Evolutionary conservation across 768 basidiomycete species (phyloP).

Genomic region (Psilocybe azurescens): DNA sequence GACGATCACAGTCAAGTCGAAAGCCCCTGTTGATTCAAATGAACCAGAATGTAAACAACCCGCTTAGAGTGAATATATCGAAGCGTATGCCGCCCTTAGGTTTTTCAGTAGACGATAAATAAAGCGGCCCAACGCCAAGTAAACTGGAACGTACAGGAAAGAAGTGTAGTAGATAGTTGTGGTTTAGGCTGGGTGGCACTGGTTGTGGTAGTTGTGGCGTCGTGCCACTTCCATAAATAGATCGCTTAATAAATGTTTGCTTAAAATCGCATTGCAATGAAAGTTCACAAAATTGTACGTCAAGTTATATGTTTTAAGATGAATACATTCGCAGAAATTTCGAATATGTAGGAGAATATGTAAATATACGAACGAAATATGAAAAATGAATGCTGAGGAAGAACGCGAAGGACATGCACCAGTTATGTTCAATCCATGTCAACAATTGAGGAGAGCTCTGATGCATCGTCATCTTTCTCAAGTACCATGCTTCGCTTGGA

Average conservation of each 20-base stretch:
- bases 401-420: no score
- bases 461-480: no score
- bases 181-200: neutral
- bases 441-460: no score
- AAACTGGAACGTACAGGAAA: neutral
- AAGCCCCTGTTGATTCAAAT: neutral
- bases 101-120: neutral
- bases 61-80: neutral
- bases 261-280: neutral
- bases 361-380: no score
- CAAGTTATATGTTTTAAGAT: no score
- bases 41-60: neutral
- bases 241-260: constrained; percentile 7
- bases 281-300: no score
- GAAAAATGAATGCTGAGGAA: no score
- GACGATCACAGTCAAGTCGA: neutral
- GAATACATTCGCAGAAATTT: no score
- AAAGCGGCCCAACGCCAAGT: neutral
- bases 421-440: no score
- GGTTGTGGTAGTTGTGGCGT: neutral
- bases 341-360: no score
- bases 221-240: constrained; percentile 48
- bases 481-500: no score
- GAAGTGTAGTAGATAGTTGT: neutral
- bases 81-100: neutral